Conservation (phyloP, 257 asterid genomes). For the Hygrophila difformis region DNA sequence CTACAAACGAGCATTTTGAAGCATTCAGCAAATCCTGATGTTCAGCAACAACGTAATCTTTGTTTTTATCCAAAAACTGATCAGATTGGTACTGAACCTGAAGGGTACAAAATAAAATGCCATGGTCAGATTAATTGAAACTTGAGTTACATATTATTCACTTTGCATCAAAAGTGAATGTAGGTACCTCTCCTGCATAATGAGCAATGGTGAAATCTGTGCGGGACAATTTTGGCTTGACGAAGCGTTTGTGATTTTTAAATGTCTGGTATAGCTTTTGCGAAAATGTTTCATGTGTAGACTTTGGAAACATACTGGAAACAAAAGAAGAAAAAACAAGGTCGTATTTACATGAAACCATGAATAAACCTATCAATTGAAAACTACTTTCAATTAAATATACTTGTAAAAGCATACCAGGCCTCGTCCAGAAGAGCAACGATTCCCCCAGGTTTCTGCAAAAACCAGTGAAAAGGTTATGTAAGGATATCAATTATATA, state of each 20-base stretch:
- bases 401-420: conserved; percentile 52
- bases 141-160: neutral
- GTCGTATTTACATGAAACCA: neutral
- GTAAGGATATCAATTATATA: neutral
- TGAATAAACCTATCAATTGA: neutral
- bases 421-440: conserved; percentile 98
- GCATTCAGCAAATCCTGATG: conserved; percentile 1
- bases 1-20: conserved; percentile 1
- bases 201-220: conserved; percentile 87
- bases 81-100: conserved; percentile 95
- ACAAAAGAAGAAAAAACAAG: conserved; percentile 16
- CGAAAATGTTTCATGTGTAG: conserved; percentile 90
- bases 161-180: neutral
- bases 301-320: conserved; percentile 98
- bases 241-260: conserved; percentile 74
- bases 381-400: neutral
- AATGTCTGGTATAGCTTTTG: conserved; percentile 95
- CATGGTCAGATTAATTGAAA: conserved; percentile 18
- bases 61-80: conserved; percentile 91
- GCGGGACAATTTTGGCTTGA: conserved; percentile 92
- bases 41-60: conserved; percentile 93
- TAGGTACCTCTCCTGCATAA: conserved; percentile 95
- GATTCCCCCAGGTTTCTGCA: conserved; percentile 99
- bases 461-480: conserved; percentile 12
- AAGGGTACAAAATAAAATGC: conserved; percentile 17